phyloP scores from a whole-genome alignment of 2,329 filamentous ascomycete species.

The Paradendryphiella salina region DNA sequence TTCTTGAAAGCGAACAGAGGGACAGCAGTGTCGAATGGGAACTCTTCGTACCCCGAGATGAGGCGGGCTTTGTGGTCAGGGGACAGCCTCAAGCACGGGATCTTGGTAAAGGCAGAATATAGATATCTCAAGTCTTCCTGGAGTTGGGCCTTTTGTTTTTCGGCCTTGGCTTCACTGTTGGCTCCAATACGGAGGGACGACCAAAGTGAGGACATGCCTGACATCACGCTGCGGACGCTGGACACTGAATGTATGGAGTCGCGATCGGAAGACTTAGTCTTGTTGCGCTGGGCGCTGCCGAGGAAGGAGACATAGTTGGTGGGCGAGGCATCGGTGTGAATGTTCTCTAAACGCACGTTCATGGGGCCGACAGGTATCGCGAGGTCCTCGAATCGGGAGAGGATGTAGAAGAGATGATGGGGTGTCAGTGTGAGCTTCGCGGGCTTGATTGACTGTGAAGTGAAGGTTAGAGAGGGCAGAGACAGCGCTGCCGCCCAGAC shows the following conservation, averaged over 20 bases:
- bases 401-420: slow-evolving; percentile 94
- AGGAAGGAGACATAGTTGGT: slow-evolving; percentile 96
- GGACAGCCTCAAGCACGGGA: slow-evolving; percentile 84
- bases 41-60: slow-evolving; percentile 94
- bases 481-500: slow-evolving; percentile 82
- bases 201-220: slow-evolving; percentile 93
- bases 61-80: slow-evolving; percentile 91
- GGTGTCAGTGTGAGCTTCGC: slow-evolving; percentile 91
- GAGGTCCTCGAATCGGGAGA: slow-evolving; percentile 93
- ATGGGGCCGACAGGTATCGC: slow-evolving; percentile 89
- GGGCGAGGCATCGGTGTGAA: slow-evolving; percentile 82
- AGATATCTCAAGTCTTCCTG: slow-evolving; percentile 91
- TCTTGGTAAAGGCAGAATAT: slow-evolving; percentile 98
- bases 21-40: slow-evolving; percentile 95
- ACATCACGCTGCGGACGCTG: slow-evolving; percentile 96
- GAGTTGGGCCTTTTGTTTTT: slow-evolving; percentile 83
- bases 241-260: slow-evolving; percentile 95
- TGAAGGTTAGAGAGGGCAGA: slow-evolving; percentile 80
- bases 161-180: slow-evolving; percentile 78
- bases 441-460: slow-evolving; percentile 82
- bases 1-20: slow-evolving; percentile 98
- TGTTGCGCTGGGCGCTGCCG: slow-evolving; percentile 77
- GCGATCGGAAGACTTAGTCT: slow-evolving; percentile 77
- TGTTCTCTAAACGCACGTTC: slow-evolving; percentile 93
- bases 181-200: slow-evolving; percentile 82